Percentiles rank a stretch among this genome's conserved stretches.
These are phyloP conservation scores for Monilinia vaccinii-corymbosi DNA, from an alignment of 2,329 filamentous ascomycete genomes.

Conservation along the genomic window DNA sequence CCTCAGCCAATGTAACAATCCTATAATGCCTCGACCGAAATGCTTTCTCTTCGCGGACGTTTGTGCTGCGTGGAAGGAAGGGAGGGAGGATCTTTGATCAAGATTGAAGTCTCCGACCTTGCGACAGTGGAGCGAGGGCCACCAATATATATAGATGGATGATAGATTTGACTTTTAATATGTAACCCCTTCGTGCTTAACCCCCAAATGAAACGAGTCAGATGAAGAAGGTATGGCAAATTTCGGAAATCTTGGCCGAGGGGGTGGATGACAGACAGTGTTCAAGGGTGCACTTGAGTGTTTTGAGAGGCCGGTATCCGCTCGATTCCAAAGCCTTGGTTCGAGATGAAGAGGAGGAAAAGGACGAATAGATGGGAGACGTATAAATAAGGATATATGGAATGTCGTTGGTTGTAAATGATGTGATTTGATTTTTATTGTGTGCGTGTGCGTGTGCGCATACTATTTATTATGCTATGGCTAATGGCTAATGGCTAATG, in stretches of 20 bases:
- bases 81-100: background rate
- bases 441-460: background rate
- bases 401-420: background rate
- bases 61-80: background rate
- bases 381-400: background rate
- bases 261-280: background rate
- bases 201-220: conserved; percentile 2
- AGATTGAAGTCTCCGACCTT: background rate
- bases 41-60: background rate
- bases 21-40: background rate
- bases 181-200: background rate
- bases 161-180: background rate
- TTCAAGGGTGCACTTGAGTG: conserved; percentile 1
- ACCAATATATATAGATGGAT: background rate
- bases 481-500: too few species aligned
- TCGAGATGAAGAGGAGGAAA: background rate
- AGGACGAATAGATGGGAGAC: background rate
- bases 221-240: conserved; percentile 4
- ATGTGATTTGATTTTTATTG: background rate
- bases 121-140: background rate
- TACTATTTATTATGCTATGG: too few species aligned
- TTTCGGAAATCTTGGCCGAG: conserved; percentile 8
- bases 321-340: background rate
- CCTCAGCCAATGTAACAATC: conserved; percentile 8
- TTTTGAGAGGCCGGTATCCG: background rate